A percentile compares a stretch with the other conserved stretches of the same genome.
These are phyloP conservation scores for Lumnitzera racemosa DNA, from an alignment of 345 rosid genomes.

Conservation along the genomic window DNA sequence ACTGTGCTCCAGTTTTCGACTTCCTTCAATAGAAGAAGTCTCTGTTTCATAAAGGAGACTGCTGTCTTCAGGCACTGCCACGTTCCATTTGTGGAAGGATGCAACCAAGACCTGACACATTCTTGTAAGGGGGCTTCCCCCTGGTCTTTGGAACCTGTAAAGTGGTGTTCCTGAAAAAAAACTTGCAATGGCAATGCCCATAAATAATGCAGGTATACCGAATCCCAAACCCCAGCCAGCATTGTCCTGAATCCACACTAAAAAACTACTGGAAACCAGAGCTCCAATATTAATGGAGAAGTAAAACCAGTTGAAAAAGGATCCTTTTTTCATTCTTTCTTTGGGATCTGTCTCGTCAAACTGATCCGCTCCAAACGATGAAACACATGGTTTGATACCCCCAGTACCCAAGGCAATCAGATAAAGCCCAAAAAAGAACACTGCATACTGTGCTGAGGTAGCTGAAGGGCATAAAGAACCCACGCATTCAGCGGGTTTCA, in stretches of 20 bases:
- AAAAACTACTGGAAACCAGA: constrained; percentile 67
- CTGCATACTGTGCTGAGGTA: constrained; percentile 54
- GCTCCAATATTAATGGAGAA: constrained; percentile 93
- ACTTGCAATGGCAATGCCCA: constrained; percentile 77
- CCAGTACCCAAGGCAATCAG: constrained; percentile 90
- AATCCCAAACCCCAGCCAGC: constrained; percentile 94
- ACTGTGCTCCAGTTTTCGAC: constrained; percentile 70
- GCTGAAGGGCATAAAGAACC: constrained; percentile 61
- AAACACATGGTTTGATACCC: constrained; percentile 93
- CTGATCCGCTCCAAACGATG: constrained; percentile 94
- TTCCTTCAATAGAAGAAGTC: constrained; percentile 61
- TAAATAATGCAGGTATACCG: constrained; percentile 85
- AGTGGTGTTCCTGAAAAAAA: constrained; percentile 86
- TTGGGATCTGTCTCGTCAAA: constrained; percentile 79
- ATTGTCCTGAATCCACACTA: constrained; percentile 92
- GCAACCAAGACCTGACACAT: constrained; percentile 84
- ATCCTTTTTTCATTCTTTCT: constrained; percentile 77
- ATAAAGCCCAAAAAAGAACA: constrained; percentile 83
- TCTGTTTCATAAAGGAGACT: constrained; percentile 64
- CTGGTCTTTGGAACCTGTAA: constrained; percentile 83
- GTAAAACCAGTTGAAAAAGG: constrained; percentile 94
- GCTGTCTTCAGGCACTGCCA: constrained; percentile 50
- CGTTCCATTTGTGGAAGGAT: constrained; percentile 51
- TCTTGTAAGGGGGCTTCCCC: constrained; percentile 88
- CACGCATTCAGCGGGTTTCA: constrained; percentile 62